Conservation (phyloP, 2,329 filamentous ascomycete species). For the Phaeoacremonium minimum region DNA sequence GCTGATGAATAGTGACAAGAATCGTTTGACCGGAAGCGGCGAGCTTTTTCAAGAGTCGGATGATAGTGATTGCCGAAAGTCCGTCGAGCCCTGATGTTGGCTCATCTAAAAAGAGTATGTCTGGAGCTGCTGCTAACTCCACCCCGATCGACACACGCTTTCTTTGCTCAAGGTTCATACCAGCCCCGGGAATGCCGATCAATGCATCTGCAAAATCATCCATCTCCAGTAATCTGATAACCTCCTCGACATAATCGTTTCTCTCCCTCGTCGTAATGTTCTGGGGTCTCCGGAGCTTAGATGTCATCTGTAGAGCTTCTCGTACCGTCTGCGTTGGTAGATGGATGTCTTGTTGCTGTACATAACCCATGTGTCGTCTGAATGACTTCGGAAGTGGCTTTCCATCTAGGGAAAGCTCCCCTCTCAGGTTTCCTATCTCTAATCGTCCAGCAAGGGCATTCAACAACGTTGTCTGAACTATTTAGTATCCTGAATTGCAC, state of each 20-base stretch:
- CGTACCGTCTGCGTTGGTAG: conserved; percentile 7
- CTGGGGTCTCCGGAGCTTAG: conserved; percentile 5
- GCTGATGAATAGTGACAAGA: conserved; percentile 1
- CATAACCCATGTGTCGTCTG: conserved; percentile 6
- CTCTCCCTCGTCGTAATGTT: conserved; percentile 6
- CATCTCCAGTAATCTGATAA: conserved; percentile 3
- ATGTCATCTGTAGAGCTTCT: conserved; percentile 9
- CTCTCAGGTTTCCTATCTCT: conserved; percentile 4
- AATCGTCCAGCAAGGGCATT: conserved; percentile 6
- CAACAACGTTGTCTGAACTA: conserved; percentile 2
- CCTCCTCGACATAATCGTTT: conserved; percentile 7
- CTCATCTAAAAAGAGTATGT: conserved; percentile 1
- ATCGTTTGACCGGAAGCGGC: background rate
- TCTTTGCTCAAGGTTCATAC: conserved; percentile 1
- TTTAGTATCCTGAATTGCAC: too few species aligned
- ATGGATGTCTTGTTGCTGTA: conserved; percentile 12
- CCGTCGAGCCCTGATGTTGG: conserved; percentile 2
- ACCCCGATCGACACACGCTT: conserved; percentile 1
- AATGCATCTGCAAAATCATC: conserved; percentile 1
- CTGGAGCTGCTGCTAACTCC: background rate
- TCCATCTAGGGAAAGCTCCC: conserved; percentile 7
- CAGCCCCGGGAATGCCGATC: conserved; percentile 1
- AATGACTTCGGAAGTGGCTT: conserved; percentile 7
- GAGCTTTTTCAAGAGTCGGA: background rate
- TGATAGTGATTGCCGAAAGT: background rate